These are phyloP conservation scores for Urostyla sp. DNA, from an alignment of 73 alveolate genomes.

Conservation along the genomic window DNA sequence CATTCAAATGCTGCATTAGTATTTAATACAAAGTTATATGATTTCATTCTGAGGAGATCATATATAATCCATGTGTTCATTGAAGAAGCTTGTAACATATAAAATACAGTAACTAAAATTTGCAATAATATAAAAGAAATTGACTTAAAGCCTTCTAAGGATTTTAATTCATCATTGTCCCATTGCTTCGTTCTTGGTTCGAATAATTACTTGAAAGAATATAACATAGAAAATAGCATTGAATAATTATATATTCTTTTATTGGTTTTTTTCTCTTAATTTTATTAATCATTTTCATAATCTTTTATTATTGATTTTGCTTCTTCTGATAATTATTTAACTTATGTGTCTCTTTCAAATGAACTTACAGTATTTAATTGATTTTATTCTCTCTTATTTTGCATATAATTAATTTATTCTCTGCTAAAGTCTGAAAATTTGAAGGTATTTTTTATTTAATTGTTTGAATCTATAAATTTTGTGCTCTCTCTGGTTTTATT, in stretches of 20 bases:
- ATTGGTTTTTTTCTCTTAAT: not conserved
- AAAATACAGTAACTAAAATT: slow-evolving; percentile 36
- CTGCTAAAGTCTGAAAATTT: too few relatives aligned
- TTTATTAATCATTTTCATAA: not conserved
- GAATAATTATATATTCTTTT: not conserved
- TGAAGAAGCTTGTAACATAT: slow-evolving; percentile 32
- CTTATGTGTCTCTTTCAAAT: not conserved
- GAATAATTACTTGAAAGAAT: too few relatives aligned
- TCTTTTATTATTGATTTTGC: not conserved
- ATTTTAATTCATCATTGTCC: slow-evolving; percentile 43
- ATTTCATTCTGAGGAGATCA: not conserved
- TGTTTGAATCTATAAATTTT: too few relatives aligned
- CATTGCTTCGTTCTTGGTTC: slow-evolving; percentile 21
- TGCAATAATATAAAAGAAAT: slow-evolving; percentile 5
- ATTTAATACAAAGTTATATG: slow-evolving; percentile 10
- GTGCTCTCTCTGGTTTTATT: too few relatives aligned
- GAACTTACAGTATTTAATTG: not conserved
- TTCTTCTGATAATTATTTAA: not conserved
- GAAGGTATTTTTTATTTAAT: too few relatives aligned
- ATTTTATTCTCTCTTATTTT: too few relatives aligned
- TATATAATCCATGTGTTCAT: slow-evolving; percentile 39
- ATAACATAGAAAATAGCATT: slow-evolving; percentile 21
- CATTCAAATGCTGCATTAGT: slow-evolving; percentile 34
- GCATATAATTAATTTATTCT: too few relatives aligned
- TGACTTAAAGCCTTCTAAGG: slow-evolving; percentile 44